Evolutionary conservation across 345 rosid genomes (phyloP).

Genomic region (Ceriops decandra): DNA sequence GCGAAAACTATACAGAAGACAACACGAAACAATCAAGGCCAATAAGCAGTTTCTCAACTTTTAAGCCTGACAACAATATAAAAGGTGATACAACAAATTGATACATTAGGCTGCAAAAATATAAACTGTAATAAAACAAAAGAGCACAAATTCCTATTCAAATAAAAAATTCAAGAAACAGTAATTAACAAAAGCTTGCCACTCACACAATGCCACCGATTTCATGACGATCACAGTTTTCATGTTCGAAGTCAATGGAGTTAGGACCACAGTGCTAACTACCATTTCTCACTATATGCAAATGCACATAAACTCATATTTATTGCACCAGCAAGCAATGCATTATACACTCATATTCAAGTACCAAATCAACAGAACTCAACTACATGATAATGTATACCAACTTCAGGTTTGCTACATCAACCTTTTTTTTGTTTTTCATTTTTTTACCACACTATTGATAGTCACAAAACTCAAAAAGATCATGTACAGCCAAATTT

Average conservation of each 20-base stretch:
- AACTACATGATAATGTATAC: no score
- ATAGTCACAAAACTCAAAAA: background rate
- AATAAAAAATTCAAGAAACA: background rate
- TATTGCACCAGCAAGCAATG: no score
- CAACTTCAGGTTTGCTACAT: no score
- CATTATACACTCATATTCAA: no score
- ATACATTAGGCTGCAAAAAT: background rate
- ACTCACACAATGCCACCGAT: background rate
- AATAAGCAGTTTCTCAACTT: background rate
- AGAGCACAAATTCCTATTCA: background rate
- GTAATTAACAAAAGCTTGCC: background rate
- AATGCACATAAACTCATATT: no score
- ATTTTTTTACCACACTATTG: background rate
- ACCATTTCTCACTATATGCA: no score
- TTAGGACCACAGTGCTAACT: background rate
- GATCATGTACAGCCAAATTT: background rate
- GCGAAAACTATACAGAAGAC: slow-evolving; percentile 60
- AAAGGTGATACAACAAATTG: background rate
- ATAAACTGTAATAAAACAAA: background rate
- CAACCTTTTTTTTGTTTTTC: background rate
- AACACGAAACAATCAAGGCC: slow-evolving; percentile 1
- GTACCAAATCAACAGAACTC: no score
- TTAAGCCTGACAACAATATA: background rate
- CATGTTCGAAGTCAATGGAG: background rate
- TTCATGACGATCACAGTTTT: background rate